phyloP scores from a whole-genome alignment of 768 basidiomycete genomes.

The Tylopilus felleus region DNA sequence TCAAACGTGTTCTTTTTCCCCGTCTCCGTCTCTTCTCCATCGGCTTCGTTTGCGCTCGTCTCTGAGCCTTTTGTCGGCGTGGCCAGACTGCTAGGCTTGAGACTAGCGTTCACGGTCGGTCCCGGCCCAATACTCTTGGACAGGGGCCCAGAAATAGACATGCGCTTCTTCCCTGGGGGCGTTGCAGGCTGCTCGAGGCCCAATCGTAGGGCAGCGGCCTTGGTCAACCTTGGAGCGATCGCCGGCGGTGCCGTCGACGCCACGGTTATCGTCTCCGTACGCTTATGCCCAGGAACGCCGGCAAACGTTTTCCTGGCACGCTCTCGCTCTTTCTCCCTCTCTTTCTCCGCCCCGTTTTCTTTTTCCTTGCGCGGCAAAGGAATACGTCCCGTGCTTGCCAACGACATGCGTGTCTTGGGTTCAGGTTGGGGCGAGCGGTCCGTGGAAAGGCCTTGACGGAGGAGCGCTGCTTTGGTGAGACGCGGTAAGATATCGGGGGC shows the following conservation, averaged over 20 bases:
- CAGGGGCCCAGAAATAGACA: conserved; percentile 28
- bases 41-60: conserved; percentile 26
- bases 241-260: conserved; percentile 71
- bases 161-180: conserved; percentile 37
- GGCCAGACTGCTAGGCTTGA: conserved; percentile 4
- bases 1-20: conserved; percentile 56
- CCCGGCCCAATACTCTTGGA: conserved; percentile 7
- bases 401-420: conserved; percentile 28
- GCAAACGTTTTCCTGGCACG: conserved; percentile 61
- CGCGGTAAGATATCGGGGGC: conserved; percentile 74
- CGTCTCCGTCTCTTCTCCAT: conserved; percentile 29
- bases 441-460: conserved; percentile 58
- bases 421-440: conserved; percentile 31
- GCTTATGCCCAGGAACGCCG: conserved; percentile 82
- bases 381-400: conserved; percentile 33
- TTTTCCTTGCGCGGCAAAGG: conserved; percentile 29
- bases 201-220: conserved; percentile 66
- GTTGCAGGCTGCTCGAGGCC: conserved; percentile 46
- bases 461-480: conserved; percentile 67
- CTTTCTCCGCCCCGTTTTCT: conserved; percentile 37
- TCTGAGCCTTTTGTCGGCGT: conserved; percentile 10
- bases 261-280: conserved; percentile 61
- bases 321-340: conserved; percentile 59
- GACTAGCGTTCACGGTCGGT: conserved; percentile 2
- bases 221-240: conserved; percentile 73